These are phyloP conservation scores for Ophiostoma sp. DNA, from an alignment of 2,329 filamentous ascomycete genomes.

Conservation along the genomic window DNA sequence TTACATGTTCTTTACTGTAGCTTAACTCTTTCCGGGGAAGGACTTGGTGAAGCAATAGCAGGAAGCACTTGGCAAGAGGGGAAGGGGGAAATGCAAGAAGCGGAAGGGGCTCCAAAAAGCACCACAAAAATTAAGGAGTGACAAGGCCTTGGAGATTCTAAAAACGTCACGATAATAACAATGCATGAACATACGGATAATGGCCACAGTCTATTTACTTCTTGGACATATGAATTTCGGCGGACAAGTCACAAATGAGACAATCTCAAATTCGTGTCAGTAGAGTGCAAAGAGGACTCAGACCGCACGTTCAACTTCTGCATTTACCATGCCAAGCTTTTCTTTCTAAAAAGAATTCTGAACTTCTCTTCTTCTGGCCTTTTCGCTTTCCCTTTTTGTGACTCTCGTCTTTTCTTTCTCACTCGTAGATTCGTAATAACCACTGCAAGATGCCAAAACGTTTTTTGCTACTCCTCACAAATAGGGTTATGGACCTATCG, in stretches of 20 bases:
- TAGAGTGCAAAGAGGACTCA: neutral
- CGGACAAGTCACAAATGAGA: neutral
- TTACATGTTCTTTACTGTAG: no score
- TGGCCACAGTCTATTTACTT: no score
- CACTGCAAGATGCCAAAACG: no score
- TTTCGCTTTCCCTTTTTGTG: neutral
- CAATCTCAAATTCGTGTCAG: neutral
- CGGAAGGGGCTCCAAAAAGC: no score
- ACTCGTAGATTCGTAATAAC: neutral
- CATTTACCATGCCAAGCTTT: neutral
- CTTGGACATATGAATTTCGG: no score
- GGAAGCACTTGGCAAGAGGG: neutral
- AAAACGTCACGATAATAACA: no score
- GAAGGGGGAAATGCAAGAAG: neutral
- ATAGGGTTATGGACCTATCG: neutral
- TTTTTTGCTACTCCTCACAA: no score
- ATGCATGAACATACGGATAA: no score
- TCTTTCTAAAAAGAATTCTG: neutral
- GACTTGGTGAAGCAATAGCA: neutral
- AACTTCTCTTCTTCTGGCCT: neutral
- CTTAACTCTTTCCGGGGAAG: neutral
- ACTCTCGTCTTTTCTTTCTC: neutral
- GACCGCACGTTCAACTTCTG: no score
- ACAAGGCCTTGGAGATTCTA: no score
- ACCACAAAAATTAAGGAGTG: no score